phyloP scores from a whole-genome alignment of 2,329 filamentous ascomycete genomes.

The Scedosporium apiospermum region DNA sequence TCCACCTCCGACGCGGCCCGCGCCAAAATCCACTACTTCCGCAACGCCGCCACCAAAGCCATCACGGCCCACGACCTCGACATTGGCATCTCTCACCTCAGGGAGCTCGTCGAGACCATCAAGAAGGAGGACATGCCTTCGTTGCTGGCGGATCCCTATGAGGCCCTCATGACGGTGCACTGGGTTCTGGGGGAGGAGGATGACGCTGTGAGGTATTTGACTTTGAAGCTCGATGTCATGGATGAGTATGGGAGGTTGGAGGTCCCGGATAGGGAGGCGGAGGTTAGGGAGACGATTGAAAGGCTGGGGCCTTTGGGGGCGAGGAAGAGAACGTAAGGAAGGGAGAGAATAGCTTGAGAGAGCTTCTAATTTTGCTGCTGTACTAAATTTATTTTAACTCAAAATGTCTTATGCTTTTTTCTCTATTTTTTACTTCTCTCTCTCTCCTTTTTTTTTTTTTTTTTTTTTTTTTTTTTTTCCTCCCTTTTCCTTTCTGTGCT shows the following conservation, averaged over 20 bases:
- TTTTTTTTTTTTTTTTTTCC: too few relatives aligned
- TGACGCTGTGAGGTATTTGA: not conserved
- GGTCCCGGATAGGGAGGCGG: not conserved
- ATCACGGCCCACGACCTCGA: not conserved
- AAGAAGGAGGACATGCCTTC: slow-evolving; percentile 1
- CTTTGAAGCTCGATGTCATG: not conserved
- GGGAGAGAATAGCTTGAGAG: not conserved
- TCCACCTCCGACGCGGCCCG: slow-evolving; percentile 1
- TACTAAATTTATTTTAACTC: too few relatives aligned
- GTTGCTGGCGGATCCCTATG: not conserved
- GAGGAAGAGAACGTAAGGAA: not conserved
- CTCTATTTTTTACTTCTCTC: too few relatives aligned
- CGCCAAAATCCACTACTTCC: not conserved
- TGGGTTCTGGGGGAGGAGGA: not conserved
- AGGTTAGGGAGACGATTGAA: not conserved
- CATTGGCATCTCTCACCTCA: not conserved
- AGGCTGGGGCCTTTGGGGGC: not conserved
- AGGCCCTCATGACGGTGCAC: not conserved
- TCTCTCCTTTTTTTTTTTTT: too few relatives aligned
- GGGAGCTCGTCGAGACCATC: not conserved
- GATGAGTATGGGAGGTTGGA: slow-evolving; percentile 3
- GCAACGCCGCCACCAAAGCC: not conserved
- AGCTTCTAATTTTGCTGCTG: not conserved
- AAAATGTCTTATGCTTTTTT: too few relatives aligned
- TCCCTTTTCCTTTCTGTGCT: too few relatives aligned